A percentile compares a stretch with the other conserved stretches of the same genome.
Conservation (phyloP, 441 rosid species). For the Gossypium trilobum region DNA sequence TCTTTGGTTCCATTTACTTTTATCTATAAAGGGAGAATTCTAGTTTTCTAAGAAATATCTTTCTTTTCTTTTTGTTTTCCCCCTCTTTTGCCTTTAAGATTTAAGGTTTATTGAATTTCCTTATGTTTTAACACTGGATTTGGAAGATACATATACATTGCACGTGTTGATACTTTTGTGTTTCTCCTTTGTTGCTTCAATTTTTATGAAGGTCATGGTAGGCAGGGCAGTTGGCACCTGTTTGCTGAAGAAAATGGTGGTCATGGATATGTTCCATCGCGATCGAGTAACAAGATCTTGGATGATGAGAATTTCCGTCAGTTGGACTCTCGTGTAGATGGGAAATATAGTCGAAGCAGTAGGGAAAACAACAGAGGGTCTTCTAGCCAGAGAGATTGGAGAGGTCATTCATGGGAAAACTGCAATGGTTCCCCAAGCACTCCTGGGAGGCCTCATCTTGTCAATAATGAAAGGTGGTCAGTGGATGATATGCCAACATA, state of each 20-base stretch:
- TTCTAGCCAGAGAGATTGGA: constrained; percentile 66
- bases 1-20: background rate
- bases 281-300: constrained; percentile 50
- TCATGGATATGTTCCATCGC: constrained; percentile 48
- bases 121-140: background rate
- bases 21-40: background rate
- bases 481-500: constrained; percentile 46
- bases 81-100: background rate
- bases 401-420: constrained; percentile 57
- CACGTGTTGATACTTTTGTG: constrained; percentile 22
- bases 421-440: constrained; percentile 53
- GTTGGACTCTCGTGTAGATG: constrained; percentile 52
- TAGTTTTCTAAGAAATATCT: background rate
- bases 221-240: constrained; percentile 79
- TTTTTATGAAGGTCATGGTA: constrained; percentile 73
- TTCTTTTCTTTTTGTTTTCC: background rate
- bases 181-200: constrained; percentile 23
- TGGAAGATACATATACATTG: constrained; percentile 10
- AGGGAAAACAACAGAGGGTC: constrained; percentile 56
- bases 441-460: constrained; percentile 41
- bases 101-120: background rate
- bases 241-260: constrained; percentile 55
- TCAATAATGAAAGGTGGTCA: constrained; percentile 48
- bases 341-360: constrained; percentile 52
- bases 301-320: constrained; percentile 57